A percentile compares a stretch with the other conserved stretches of the same genome.
These are phyloP conservation scores for Trichoderma gracile DNA, from an alignment of 2,329 filamentous ascomycete genomes.

Conservation along the genomic window DNA sequence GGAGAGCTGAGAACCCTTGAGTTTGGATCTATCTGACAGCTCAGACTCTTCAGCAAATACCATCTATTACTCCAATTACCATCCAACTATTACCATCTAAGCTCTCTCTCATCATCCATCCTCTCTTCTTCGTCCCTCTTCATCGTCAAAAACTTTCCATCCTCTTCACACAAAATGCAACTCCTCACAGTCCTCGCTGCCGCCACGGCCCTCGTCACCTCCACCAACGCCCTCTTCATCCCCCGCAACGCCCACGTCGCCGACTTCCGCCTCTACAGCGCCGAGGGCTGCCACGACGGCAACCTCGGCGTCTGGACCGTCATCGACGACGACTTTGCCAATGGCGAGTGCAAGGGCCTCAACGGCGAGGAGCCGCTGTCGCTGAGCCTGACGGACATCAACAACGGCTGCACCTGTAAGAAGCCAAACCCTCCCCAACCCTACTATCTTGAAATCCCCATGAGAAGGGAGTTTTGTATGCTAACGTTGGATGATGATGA, in stretches of 20 bases:
- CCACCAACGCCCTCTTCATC: slow-evolving; percentile 27
- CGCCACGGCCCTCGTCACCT: slow-evolving; percentile 25
- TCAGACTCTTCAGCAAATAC: neutral
- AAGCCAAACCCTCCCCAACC: too few species aligned
- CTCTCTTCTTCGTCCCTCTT: neutral
- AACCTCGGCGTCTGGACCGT: slow-evolving; percentile 35
- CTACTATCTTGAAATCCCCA: too few species aligned
- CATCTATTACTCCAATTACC: neutral
- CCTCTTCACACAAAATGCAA: slow-evolving; percentile 26
- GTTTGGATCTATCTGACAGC: neutral
- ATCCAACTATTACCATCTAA: neutral
- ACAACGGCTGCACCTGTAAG: slow-evolving; percentile 29
- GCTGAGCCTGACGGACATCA: slow-evolving; percentile 27
- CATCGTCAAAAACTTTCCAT: neutral
- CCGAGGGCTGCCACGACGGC: slow-evolving; percentile 26
- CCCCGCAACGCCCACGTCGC: slow-evolving; percentile 31
- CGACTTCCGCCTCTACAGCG: slow-evolving; percentile 33
- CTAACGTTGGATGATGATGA: neutral
- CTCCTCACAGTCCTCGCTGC: slow-evolving; percentile 26
- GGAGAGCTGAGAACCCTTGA: neutral
- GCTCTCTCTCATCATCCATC: neutral
- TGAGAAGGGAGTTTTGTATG: neutral
- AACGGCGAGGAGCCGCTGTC: slow-evolving; percentile 26
- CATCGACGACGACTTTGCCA: slow-evolving; percentile 31
- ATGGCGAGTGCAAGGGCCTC: slow-evolving; percentile 30